These are phyloP conservation scores for Cryphonectria carpinicola DNA, from an alignment of 2,329 filamentous ascomycete species.

Conservation along the genomic window DNA sequence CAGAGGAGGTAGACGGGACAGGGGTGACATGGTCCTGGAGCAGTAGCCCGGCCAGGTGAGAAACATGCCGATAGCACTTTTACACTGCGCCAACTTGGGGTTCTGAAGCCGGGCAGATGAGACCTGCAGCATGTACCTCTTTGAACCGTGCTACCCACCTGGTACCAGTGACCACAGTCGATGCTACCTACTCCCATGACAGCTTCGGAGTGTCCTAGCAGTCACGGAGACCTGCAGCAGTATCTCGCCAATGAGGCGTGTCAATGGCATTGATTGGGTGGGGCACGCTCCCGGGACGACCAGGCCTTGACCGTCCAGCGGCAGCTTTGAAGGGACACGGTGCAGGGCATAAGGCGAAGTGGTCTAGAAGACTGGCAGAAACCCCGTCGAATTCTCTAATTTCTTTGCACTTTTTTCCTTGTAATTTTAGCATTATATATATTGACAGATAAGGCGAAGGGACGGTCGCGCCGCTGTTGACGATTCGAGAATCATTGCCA, in stretches of 20 bases:
- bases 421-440: neutral
- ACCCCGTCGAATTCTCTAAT: neutral
- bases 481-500: constrained; percentile 6
- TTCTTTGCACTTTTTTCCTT: neutral
- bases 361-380: constrained; percentile 11
- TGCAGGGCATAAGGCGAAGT: constrained; percentile 15
- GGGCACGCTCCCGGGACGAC: constrained; percentile 8
- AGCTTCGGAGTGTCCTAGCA: constrained; percentile 15
- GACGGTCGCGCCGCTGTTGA: neutral
- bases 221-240: constrained; percentile 22
- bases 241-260: constrained; percentile 23
- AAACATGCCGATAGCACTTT: neutral
- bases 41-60: neutral
- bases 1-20: neutral
- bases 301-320: constrained; percentile 22
- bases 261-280: constrained; percentile 13
- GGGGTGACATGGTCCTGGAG: constrained; percentile 10
- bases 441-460: neutral
- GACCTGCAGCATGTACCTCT: neutral
- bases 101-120: neutral
- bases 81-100: neutral
- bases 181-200: constrained; percentile 9
- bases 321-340: constrained; percentile 11
- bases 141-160: neutral
- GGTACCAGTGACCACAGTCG: neutral